Conservation (phyloP, 2,329 filamentous ascomycete genomes). For the Diplocarpon rosae region DNA sequence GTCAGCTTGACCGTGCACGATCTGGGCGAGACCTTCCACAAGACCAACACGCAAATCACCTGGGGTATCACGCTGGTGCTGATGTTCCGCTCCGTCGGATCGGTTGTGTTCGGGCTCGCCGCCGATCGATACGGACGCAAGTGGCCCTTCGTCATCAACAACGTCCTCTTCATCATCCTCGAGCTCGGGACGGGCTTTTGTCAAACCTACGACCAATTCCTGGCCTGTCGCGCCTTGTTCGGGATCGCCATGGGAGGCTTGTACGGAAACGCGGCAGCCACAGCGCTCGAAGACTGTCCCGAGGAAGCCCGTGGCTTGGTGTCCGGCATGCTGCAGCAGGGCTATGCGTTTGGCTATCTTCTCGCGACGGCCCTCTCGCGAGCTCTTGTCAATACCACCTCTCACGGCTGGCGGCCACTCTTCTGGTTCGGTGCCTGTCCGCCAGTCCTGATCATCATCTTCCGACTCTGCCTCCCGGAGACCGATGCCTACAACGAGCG, state of each 20-base stretch:
- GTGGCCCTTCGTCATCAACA: slow-evolving; percentile 69
- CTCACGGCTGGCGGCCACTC: slow-evolving; percentile 71
- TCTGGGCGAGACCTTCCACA: slow-evolving; percentile 46
- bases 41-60: slow-evolving; percentile 50
- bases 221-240: slow-evolving; percentile 64
- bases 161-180: slow-evolving; percentile 58
- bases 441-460: slow-evolving; percentile 69
- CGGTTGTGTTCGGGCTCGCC: slow-evolving; percentile 63
- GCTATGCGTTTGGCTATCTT: slow-evolving; percentile 71
- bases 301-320: slow-evolving; percentile 56
- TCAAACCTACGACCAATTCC: slow-evolving; percentile 52
- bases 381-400: slow-evolving; percentile 63
- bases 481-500: slow-evolving; percentile 63
- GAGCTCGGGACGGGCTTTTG: slow-evolving; percentile 71
- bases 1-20: slow-evolving; percentile 69
- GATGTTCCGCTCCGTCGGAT: slow-evolving; percentile 65
- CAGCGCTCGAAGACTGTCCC: slow-evolving; percentile 54
- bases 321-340: slow-evolving; percentile 73
- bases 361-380: slow-evolving; percentile 58
- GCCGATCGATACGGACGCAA: slow-evolving; percentile 74
- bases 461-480: slow-evolving; percentile 68
- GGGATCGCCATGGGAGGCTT: slow-evolving; percentile 74
- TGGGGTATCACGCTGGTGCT: slow-evolving; percentile 68
- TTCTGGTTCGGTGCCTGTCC: slow-evolving; percentile 85
- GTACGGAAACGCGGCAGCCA: slow-evolving; percentile 69